Evolutionary conservation across 352 stramenopile genomes (phyloP).

Genomic region (Peronospora farinosa): DNA sequence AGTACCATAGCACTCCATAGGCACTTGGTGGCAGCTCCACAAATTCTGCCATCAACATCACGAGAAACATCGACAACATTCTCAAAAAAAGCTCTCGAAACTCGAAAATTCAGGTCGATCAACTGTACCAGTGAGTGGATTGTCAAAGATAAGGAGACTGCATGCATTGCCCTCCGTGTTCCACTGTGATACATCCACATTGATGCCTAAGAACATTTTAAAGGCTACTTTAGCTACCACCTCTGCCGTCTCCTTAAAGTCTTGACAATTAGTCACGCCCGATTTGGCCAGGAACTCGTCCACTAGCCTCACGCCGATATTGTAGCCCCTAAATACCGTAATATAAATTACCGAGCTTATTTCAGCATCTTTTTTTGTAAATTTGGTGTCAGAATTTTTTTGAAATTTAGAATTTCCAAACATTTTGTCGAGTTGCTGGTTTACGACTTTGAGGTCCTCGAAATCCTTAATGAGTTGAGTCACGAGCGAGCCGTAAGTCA

Average conservation of each 20-base stretch:
- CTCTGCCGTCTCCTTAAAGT: constrained; percentile 92
- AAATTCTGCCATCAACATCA: constrained; percentile 56
- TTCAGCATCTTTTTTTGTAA: background rate
- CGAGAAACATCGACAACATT: constrained; percentile 1
- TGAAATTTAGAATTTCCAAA: constrained; percentile 7
- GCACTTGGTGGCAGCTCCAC: constrained; percentile 86
- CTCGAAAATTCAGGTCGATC: background rate
- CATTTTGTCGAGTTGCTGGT: constrained; percentile 95
- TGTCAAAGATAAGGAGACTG: constrained; percentile 93
- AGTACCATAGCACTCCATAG: constrained; percentile 91
- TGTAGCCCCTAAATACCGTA: constrained; percentile 82
- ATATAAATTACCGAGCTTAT: background rate
- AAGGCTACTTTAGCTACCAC: constrained; percentile 95
- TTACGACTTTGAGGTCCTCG: constrained; percentile 91
- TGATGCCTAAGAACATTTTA: constrained; percentile 97
- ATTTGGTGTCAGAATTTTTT: background rate
- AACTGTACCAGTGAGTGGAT: constrained; percentile 83
- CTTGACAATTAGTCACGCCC: constrained; percentile 64
- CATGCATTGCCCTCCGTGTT: constrained; percentile 85
- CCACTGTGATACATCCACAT: constrained; percentile 87
- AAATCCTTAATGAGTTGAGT: constrained; percentile 94
- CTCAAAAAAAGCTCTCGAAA: background rate
- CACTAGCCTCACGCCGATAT: constrained; percentile 94
- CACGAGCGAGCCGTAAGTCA: constrained; percentile 96
- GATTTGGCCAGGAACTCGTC: constrained; percentile 98